phyloP scores from a whole-genome alignment of 2,329 filamentous ascomycete species.

The Hypoxylon sp. region DNA sequence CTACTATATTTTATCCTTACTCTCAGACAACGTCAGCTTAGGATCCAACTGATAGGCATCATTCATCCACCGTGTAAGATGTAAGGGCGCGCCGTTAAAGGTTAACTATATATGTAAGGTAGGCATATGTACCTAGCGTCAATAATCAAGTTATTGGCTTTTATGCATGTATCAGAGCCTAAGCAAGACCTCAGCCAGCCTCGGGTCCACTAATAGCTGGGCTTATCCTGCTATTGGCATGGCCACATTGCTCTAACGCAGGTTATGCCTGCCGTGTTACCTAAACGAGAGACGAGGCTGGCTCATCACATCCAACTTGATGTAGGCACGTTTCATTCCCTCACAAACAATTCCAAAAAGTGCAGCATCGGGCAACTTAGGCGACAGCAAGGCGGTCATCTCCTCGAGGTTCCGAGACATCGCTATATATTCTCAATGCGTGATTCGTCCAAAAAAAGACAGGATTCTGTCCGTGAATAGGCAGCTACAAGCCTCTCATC shows the following conservation, averaged over 20 bases:
- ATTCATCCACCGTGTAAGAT: background rate
- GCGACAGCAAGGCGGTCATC: constrained; percentile 18
- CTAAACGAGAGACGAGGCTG: constrained; percentile 38
- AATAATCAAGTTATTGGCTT: constrained; percentile 1
- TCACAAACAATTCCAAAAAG: constrained; percentile 21
- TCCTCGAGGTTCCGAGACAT: constrained; percentile 9
- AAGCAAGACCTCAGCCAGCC: constrained; percentile 17
- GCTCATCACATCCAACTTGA: constrained; percentile 27
- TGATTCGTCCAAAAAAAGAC: background rate
- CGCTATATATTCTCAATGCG: constrained; percentile 1
- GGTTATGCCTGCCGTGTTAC: constrained; percentile 32
- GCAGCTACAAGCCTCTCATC: constrained; percentile 15
- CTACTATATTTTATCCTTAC: background rate
- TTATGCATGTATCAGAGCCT: constrained; percentile 18
- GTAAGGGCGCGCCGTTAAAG: background rate
- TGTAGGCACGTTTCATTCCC: constrained; percentile 24
- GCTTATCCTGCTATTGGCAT: constrained; percentile 30
- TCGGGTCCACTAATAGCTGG: constrained; percentile 15
- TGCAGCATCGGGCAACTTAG: constrained; percentile 15
- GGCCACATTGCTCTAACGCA: constrained; percentile 27
- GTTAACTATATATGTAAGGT: background rate
- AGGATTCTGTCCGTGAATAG: background rate
- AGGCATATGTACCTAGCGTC: background rate
- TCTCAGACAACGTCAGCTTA: background rate
- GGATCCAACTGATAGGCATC: background rate